Evolutionary conservation across 768 basidiomycete genomes (phyloP).

Genomic region (Tricholoma bakamatsutake): DNA sequence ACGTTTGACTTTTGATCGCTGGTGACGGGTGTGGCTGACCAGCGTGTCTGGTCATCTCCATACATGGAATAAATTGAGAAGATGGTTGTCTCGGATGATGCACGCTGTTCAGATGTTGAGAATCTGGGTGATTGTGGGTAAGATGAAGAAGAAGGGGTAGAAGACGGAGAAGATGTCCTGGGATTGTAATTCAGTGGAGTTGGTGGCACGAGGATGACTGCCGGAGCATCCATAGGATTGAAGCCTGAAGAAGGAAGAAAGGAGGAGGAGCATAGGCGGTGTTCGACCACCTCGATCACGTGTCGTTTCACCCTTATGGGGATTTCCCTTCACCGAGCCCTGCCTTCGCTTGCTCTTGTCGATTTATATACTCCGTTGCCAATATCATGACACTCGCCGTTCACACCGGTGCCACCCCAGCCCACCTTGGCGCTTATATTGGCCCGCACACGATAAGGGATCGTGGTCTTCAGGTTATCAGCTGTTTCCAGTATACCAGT

Average conservation of each 20-base stretch:
- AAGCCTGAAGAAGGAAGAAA: constrained; percentile 10
- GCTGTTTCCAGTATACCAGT: too few relatives aligned
- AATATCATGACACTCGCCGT: too few relatives aligned
- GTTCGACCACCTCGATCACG: too few relatives aligned
- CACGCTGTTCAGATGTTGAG: constrained; percentile 37
- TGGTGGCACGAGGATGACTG: constrained; percentile 32
- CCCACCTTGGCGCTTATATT: too few relatives aligned
- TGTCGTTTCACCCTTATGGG: too few relatives aligned
- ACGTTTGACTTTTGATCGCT: constrained; percentile 31
- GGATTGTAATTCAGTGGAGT: constrained; percentile 21
- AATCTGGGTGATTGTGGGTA: constrained; percentile 23
- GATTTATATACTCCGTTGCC: too few relatives aligned
- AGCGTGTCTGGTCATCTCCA: constrained; percentile 52
- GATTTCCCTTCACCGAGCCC: too few relatives aligned
- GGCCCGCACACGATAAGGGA: too few relatives aligned
- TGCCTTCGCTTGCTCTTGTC: too few relatives aligned
- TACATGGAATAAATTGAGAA: constrained; percentile 89
- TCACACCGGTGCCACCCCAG: too few relatives aligned
- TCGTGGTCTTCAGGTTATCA: too few relatives aligned
- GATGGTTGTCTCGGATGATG: constrained; percentile 69
- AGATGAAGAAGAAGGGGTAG: constrained; percentile 26
- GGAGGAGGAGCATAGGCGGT: constrained; percentile 2
- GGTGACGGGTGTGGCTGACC: constrained; percentile 23
- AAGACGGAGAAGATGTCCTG: constrained; percentile 20
- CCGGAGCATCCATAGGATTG: constrained; percentile 26